Evolutionary conservation across 192 early-diverging fungal species (phyloP).

Genomic region (Umbelopsis vinacea): DNA sequence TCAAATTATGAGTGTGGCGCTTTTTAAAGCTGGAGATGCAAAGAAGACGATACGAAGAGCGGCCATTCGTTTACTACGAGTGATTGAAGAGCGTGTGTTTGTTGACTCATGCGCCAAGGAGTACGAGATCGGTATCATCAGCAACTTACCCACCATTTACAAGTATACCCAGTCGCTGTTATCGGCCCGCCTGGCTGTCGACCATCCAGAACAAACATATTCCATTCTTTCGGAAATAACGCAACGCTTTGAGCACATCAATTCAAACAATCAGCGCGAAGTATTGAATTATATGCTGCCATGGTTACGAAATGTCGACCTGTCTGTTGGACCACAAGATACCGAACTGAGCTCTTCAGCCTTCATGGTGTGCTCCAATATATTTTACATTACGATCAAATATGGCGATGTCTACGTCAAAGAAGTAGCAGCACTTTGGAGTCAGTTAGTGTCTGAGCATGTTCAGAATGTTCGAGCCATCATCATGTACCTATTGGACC

Average conservation of each 20-base stretch:
- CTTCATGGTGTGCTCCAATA: conserved; percentile 69
- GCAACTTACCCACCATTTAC: conserved; percentile 76
- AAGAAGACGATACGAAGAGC: conserved; percentile 69
- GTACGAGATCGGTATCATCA: conserved; percentile 71
- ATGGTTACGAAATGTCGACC: conserved; percentile 81
- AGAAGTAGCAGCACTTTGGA: conserved; percentile 82
- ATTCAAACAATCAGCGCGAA: conserved; percentile 62
- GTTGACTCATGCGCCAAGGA: conserved; percentile 63
- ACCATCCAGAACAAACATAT: conserved; percentile 65
- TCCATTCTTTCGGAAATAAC: conserved; percentile 79
- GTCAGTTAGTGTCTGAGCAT: conserved; percentile 67
- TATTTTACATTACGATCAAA: conserved; percentile 83
- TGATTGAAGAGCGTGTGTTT: conserved; percentile 71
- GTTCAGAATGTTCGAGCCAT: conserved; percentile 64
- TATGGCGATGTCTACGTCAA: conserved; percentile 78
- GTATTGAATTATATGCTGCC: conserved; percentile 77
- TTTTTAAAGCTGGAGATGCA: conserved; percentile 81
- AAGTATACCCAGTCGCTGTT: conserved; percentile 75
- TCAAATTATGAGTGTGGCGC: conserved; percentile 64
- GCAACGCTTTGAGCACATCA: conserved; percentile 67
- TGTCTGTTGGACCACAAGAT: conserved; percentile 47
- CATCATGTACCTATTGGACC: conserved; percentile 71
- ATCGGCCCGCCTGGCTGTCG: conserved; percentile 70
- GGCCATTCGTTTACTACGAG: conserved; percentile 71
- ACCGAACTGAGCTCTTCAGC: conserved; percentile 51